Base-by-base conservation (phyloP, 306 rosid genomes). In the Castanea crenata region DNA sequence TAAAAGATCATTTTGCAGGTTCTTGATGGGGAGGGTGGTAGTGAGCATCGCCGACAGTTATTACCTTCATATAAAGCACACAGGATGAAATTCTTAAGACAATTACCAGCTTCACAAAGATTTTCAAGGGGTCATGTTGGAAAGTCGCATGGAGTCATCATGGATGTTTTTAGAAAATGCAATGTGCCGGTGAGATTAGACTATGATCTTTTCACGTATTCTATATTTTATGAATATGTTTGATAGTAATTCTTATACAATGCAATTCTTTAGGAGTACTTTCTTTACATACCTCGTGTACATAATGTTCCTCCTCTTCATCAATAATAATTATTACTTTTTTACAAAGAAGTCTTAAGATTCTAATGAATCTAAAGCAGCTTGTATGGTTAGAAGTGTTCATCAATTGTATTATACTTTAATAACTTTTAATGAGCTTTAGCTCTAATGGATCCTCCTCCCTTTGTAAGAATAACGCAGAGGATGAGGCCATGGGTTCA, bases 11-110 rank as follows among this genome's bases (percentile, higher is more conserved):
- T 64, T 78, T 71, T 35, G 74, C 89, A 92, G 92, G 98, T 94
- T 76, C 16, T 92, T 80, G 97, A 94, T 79, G 97, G 97, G 65
- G 97, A 92, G 77, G 61, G 91, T 41, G 99, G 97, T 55, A 85
- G 87, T 71, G 97, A 94, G 76, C 77, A 79, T 83, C 90, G 97
- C 16, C 81, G 95, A 86, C 87, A 78, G 49, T 76, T 94, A 74
- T 79, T 94, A 73, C 97, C 97, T 77, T 92, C 97, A 16, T 94
- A 94, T 80, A 94, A 94, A 83, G 91, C 97, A 11, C 94, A 87
- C 15, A 86, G 97, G 84, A 83, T 3, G 78, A 90, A 88, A n/a
- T 88, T 87, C 83, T 76, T 32, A 6, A 83, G 79, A 74, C 86
- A 87, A 59, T 16, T 82, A 68, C 74, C 90, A 9, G 55, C 83